Percentiles rank a stretch among this genome's conserved stretches.
Evolutionary conservation across 164 flowering plant species (phyloP).

Genomic region (Tinospora cordifolia): DNA sequence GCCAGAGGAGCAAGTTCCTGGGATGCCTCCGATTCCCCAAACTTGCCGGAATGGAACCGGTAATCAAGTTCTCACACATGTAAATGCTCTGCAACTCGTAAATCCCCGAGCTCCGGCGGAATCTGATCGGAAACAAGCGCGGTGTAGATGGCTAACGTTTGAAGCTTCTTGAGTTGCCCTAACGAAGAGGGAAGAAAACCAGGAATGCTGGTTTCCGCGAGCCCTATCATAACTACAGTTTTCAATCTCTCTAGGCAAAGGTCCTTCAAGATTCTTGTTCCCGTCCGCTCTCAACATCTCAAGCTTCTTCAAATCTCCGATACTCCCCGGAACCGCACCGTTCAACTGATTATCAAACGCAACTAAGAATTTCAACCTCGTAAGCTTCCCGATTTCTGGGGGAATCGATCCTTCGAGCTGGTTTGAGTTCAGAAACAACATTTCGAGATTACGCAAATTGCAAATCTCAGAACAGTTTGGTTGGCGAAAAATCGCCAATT

Average conservation of each 20-base stretch:
- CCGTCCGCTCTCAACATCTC: constrained; percentile 65
- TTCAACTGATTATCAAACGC: constrained; percentile 64
- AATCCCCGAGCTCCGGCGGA: constrained; percentile 69
- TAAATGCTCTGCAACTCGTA: constrained; percentile 47
- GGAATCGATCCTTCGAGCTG: constrained; percentile 59
- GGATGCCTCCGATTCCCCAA: no score
- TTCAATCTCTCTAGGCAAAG: constrained; percentile 63
- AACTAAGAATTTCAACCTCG: constrained; percentile 38
- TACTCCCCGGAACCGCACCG: constrained; percentile 50
- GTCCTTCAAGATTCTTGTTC: constrained; percentile 63
- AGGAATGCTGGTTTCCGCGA: constrained; percentile 73
- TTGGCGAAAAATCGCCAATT: no score
- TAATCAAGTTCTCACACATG: constrained; percentile 57
- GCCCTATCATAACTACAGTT: constrained; percentile 61
- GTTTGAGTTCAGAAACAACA: constrained; percentile 50
- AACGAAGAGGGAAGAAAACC: constrained; percentile 55
- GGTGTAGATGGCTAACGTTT: constrained; percentile 70
- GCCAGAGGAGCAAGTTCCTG: no score
- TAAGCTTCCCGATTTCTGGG: constrained; percentile 43
- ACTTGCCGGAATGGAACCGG: constrained; percentile 52
- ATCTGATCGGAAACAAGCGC: constrained; percentile 63
- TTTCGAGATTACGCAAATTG: constrained; percentile 35
- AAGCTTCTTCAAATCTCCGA: constrained; percentile 53
- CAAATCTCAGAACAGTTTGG: no score
- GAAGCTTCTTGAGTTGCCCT: constrained; percentile 55